These are phyloP conservation scores for Apiospora arundinis DNA, from an alignment of 2,329 filamentous ascomycete species.

Conservation along the genomic window DNA sequence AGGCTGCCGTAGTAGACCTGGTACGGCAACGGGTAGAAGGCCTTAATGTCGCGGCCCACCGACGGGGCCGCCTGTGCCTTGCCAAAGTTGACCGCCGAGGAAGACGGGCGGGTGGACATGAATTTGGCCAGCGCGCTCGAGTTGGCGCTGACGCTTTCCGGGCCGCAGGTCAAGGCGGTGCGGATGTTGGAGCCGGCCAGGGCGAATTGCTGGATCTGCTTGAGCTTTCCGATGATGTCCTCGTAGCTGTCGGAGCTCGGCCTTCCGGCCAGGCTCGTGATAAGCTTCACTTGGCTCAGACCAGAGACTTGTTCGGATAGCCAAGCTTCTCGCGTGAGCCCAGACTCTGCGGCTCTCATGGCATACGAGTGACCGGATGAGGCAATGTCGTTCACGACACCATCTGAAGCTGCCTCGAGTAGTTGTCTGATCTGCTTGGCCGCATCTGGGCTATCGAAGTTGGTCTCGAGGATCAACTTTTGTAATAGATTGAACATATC, in stretches of 20 bases:
- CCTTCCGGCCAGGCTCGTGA: conserved; percentile 78
- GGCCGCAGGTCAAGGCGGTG: conserved; percentile 84
- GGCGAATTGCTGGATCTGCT: conserved; percentile 81
- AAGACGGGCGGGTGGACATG: conserved; percentile 63
- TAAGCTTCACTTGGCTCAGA: conserved; percentile 87
- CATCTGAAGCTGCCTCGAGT: conserved; percentile 84
- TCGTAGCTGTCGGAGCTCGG: conserved; percentile 71
- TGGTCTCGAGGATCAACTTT: conserved; percentile 81
- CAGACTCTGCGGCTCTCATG: conserved; percentile 81
- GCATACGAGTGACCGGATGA: conserved; percentile 90
- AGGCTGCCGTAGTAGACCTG: conserved; percentile 95
- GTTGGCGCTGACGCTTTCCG: conserved; percentile 74
- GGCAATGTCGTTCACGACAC: conserved; percentile 89
- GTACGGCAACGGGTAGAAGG: conserved; percentile 93
- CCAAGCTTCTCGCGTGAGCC: conserved; percentile 73
- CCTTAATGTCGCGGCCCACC: conserved; percentile 64
- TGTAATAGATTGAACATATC: conserved; percentile 89
- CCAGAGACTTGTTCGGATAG: conserved; percentile 86
- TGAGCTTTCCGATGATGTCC: conserved; percentile 82
- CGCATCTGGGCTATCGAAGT: conserved; percentile 86
- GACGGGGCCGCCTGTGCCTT: conserved; percentile 37
- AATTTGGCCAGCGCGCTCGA: conserved; percentile 74
- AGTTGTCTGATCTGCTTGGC: conserved; percentile 85
- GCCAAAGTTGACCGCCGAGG: conserved; percentile 46
- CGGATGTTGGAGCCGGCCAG: conserved; percentile 74